Base-by-base conservation (phyloP, 768 basidiomycete species). In the Lepiota venenata region DNA sequence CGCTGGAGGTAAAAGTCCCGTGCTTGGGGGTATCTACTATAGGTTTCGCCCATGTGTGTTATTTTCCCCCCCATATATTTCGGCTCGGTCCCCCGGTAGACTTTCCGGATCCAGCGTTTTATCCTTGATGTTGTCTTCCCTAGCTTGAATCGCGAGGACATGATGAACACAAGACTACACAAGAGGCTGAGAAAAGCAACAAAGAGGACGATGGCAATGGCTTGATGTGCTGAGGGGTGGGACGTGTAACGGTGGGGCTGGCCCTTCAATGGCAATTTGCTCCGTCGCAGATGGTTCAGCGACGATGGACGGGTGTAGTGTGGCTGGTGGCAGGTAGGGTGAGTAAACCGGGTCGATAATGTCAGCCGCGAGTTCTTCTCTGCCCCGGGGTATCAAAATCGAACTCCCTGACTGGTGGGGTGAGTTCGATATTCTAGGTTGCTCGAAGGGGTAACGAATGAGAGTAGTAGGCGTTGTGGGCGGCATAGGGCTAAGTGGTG, bases 151-250 rank as follows among this genome's bases (percentile, higher is more conserved):
- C 52, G 38, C 37, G 29, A 22, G 35, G 50, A 40, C 45, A 56
- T 27, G 5, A 42, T 36, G 10, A 57, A 37, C 15, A 39, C 38
- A 18, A 60, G 21, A 14, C 57, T 54, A 15, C 50, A 53, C 12
- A 58, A 37, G 21, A 61, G 52, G 18, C 49, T 52, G 18, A 57
- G 3, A 47, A 55, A 42, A 5, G 22, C 14, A 15, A 47, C 35
- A 12, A 57, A 50, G 10, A 58, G 43, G 18, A 44, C 21, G 2
- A 61, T 56, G 14, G 55, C 60, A 7, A 53, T 46, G 36, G 47
- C n/a, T 52, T n/a, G 50, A 16, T 16, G 45, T 15, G 16, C 32
- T 48, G 39, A 35, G 27, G 38, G 15, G 44, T 42, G 14, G 39
- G 42, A 29, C 40, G 16, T 18, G 47, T 21, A 18, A 36, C 6